Evolutionary conservation across 148 eudicot genomes (phyloP).

Genomic region (Camellia granthamiana): DNA sequence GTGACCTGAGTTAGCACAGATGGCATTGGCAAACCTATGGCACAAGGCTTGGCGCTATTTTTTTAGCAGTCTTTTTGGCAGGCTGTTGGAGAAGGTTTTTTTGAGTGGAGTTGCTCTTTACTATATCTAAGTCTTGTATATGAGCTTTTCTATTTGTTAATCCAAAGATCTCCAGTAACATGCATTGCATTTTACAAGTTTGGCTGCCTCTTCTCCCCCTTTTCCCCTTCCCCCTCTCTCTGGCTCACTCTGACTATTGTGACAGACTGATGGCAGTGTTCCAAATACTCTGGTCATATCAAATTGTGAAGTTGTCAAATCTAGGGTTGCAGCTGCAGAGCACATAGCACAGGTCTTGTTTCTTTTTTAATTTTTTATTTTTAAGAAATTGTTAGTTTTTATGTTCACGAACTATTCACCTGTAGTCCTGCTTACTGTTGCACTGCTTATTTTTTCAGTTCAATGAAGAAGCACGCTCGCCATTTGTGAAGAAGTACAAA

Average conservation of each 20-base stretch:
- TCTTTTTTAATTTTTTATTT: slow-evolving; percentile 14
- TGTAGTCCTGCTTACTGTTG: slow-evolving; percentile 17
- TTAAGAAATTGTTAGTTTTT: background rate
- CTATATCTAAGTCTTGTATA: background rate
- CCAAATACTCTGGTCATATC: slow-evolving; percentile 95
- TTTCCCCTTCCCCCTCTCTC: background rate
- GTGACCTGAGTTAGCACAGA: too few species aligned
- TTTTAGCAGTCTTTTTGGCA: too few species aligned
- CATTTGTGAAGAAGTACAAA: slow-evolving; percentile 91
- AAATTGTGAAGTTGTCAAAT: slow-evolving; percentile 87
- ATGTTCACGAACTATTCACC: background rate
- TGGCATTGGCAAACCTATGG: too few species aligned
- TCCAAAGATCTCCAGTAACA: background rate
- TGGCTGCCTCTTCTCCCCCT: background rate
- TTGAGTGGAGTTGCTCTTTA: too few species aligned
- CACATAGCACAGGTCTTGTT: slow-evolving; percentile 76
- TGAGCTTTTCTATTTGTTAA: background rate
- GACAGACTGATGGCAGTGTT: slow-evolving; percentile 86
- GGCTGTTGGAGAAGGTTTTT: too few species aligned
- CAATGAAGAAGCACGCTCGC: slow-evolving; percentile 95
- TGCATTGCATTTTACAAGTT: background rate
- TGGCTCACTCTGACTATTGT: slow-evolving; percentile 7
- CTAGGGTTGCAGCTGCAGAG: slow-evolving; percentile 90
- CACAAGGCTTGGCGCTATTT: too few species aligned
- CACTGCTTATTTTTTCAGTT: slow-evolving; percentile 46